These are phyloP conservation scores for Corynascus novoguineensis DNA, from an alignment of 495 filamentous ascomycete genomes.

Conservation along the genomic window DNA sequence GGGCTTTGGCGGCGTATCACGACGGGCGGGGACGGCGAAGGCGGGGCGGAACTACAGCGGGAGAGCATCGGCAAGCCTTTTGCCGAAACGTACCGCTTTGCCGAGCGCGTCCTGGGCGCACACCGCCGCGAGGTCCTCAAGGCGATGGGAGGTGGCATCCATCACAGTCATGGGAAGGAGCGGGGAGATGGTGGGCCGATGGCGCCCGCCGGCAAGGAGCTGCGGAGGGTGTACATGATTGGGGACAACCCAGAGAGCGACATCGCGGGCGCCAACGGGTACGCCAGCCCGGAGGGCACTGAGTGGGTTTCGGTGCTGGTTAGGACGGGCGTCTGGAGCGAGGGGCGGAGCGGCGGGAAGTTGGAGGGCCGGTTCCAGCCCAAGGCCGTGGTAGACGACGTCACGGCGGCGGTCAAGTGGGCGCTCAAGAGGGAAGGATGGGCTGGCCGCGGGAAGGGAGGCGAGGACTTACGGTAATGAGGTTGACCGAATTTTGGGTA, in stretches of 20 bases:
- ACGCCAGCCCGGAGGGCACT: slow-evolving; percentile 56
- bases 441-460: slow-evolving; percentile 7
- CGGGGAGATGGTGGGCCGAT: slow-evolving; percentile 10
- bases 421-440: slow-evolving; percentile 38
- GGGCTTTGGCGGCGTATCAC: slow-evolving; percentile 74
- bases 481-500: too few relatives aligned
- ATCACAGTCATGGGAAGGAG: slow-evolving; percentile 40
- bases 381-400: slow-evolving; percentile 59
- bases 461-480: not conserved
- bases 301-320: slow-evolving; percentile 80
- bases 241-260: slow-evolving; percentile 94
- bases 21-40: too few relatives aligned
- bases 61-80: slow-evolving; percentile 81
- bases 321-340: slow-evolving; percentile 72
- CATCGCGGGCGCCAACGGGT: slow-evolving; percentile 82
- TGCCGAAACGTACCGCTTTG: slow-evolving; percentile 71
- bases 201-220: slow-evolving; percentile 15
- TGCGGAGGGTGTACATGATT: slow-evolving; percentile 81
- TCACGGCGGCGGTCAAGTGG: slow-evolving; percentile 39
- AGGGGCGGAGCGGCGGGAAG: slow-evolving; percentile 38
- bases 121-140: slow-evolving; percentile 51
- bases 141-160: slow-evolving; percentile 47
- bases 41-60: slow-evolving; percentile 54
- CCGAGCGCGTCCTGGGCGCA: slow-evolving; percentile 61
- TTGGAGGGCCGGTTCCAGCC: slow-evolving; percentile 38